Evolutionary conservation across 192 early-diverging fungal genomes (phyloP).

Genomic region (Gaertneriomyces semiglobifer): DNA sequence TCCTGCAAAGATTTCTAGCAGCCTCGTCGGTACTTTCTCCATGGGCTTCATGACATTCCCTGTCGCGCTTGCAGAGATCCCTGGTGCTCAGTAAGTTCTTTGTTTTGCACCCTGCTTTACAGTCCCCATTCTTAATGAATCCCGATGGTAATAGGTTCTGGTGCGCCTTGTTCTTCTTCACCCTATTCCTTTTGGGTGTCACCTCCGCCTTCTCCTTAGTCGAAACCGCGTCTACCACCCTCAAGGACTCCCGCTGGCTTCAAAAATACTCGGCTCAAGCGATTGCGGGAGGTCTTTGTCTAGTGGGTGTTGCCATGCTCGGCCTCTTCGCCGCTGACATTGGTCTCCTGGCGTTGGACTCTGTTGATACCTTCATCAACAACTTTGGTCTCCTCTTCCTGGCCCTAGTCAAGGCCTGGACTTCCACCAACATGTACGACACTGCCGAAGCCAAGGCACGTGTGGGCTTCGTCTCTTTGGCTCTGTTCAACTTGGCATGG

Average conservation of each 20-base stretch:
- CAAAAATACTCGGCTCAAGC: not conserved
- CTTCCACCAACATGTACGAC: not conserved
- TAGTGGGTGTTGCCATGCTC: not conserved
- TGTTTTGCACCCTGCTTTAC: too few relatives aligned
- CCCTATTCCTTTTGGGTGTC: slow-evolving; percentile 5
- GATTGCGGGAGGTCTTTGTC: not conserved
- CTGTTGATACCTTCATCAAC: slow-evolving; percentile 14
- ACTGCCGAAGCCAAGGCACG: not conserved
- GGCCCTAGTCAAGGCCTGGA: slow-evolving; percentile 5
- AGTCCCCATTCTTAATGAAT: too few relatives aligned
- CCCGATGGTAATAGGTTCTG: not conserved
- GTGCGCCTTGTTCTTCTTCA: slow-evolving; percentile 7
- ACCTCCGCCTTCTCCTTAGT: slow-evolving; percentile 6
- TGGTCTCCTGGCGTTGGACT: slow-evolving; percentile 7
- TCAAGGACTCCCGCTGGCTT: slow-evolving; percentile 5
- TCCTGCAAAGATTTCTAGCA: not conserved
- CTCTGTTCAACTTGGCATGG: not conserved
- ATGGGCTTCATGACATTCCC: not conserved
- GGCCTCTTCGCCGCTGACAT: slow-evolving; percentile 7
- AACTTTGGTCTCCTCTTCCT: not conserved
- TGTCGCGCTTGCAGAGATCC: not conserved
- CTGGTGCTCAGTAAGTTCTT: not conserved
- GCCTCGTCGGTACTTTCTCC: not conserved
- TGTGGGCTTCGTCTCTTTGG: not conserved
- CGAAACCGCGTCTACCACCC: not conserved